Evolutionary conservation across 2,329 filamentous ascomycete genomes (phyloP), one percentile per base, ranked within the genome.

Genomic region (Xylariaceae sp.): DNA sequence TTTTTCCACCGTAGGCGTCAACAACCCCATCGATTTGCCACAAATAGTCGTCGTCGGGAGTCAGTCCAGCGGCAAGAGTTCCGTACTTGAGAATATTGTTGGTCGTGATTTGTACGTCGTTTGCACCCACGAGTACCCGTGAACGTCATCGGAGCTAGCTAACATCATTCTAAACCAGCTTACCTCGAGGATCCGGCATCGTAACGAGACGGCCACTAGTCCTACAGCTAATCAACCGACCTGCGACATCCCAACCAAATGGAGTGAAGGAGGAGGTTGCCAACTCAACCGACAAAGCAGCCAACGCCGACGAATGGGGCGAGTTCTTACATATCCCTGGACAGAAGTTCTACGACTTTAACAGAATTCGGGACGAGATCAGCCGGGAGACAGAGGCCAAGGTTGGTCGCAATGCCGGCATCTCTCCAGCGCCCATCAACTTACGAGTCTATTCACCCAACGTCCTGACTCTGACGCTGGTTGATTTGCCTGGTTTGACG

Each of bases 51-150:
- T 99, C 66, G 95, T 99, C 55, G 95, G 95, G 71, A 97, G 93
- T 76, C 95, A 99, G 80, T 99, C 95, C 19, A 97, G 93, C 76
- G 95, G 95, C 79, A 99, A 99, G 87, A 97, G 92, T 83, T 99
- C 95, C 18, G 95, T 99, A 67, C 79, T 99, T 70, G 95, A 99
- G 78, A 99, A 99, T 73, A 99, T 99, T 71, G 95, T 99, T 55
- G 95, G 95, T 57, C 86, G 95, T 81, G 95, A 99, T 79, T 99
- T 99, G 93, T 98, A 83, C 80, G 91, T 82, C 56, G 50, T 44
- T 50, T 6, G 10, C 10, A 10, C 10, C 2, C 43, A 32, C 46
- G 47, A 47, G n/a, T 50, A 23, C 44, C 23, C n/a, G n/a, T n/a
- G 19, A 29, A 19, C 37, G 23, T 48, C n/a, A 40, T 37, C 40